Evolutionary conservation across 2,329 filamentous ascomycete species (phyloP).

Genomic region (Aspergillus caelatus): DNA sequence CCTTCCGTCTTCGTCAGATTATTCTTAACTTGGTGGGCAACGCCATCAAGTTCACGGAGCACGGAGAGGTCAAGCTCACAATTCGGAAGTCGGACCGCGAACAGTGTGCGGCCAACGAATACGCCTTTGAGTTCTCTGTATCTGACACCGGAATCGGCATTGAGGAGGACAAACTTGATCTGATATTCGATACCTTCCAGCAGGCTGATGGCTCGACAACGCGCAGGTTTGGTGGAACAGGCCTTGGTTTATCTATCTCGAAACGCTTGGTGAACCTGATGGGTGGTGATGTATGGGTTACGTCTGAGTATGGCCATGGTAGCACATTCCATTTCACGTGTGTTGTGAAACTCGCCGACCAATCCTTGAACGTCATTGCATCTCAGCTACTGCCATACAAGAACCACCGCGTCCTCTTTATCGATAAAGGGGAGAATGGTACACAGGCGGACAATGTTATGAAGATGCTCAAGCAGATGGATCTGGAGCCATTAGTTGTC

Average conservation of each 20-base stretch:
- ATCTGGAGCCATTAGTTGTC: constrained; percentile 82
- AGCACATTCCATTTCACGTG: constrained; percentile 98
- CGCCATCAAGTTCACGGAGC: constrained; percentile 98
- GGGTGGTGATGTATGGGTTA: constrained; percentile 95
- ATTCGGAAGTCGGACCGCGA: constrained; percentile 73
- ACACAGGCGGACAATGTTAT: constrained; percentile 69
- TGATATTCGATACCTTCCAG: constrained; percentile 99
- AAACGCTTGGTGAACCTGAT: constrained; percentile 93
- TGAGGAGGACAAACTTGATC: constrained; percentile 87
- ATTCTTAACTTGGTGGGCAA: constrained; percentile 97
- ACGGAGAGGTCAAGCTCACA: constrained; percentile 93
- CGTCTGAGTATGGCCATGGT: constrained; percentile 86
- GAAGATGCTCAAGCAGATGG: constrained; percentile 75
- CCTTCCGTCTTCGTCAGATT: constrained; percentile 93
- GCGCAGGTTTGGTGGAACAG: constrained; percentile 91
- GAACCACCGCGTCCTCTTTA: constrained; percentile 88
- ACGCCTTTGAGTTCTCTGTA: constrained; percentile 93
- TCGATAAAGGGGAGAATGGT: constrained; percentile 84
- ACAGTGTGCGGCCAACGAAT: constrained; percentile 71
- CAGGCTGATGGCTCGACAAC: constrained; percentile 97
- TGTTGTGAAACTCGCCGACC: constrained; percentile 79
- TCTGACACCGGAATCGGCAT: constrained; percentile 97
- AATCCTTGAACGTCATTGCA: constrained; percentile 75
- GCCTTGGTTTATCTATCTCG: constrained; percentile 90
- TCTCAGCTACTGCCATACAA: constrained; percentile 82